Percentiles rank a stretch among this genome's conserved stretches.
Evolutionary conservation across 495 filamentous ascomycete species (phyloP).

Genomic region (Neurospora sp.): DNA sequence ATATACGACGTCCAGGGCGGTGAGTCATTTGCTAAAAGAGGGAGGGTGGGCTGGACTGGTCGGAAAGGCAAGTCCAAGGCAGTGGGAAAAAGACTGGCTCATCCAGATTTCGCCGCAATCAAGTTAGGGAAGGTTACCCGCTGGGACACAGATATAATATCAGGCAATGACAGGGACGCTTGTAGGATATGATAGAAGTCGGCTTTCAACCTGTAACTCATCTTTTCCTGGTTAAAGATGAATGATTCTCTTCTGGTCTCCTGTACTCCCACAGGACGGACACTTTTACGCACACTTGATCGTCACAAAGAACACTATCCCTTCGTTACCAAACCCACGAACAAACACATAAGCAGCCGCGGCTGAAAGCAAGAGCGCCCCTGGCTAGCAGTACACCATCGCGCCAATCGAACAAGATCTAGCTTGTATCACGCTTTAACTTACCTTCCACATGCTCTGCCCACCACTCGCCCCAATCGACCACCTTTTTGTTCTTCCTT

Average conservation of each 20-base stretch:
- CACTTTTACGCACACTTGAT: not conserved
- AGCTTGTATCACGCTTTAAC: constrained; percentile 3
- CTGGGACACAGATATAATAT: not conserved
- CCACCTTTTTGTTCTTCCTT: constrained; percentile 51
- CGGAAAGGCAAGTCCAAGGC: not conserved
- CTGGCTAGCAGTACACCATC: not conserved
- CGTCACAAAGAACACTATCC: not conserved
- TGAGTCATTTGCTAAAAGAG: not conserved
- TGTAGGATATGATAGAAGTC: not conserved
- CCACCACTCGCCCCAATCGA: constrained; percentile 81
- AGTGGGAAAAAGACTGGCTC: not conserved
- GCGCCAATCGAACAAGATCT: not conserved
- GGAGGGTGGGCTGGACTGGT: not conserved
- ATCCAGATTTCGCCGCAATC: not conserved
- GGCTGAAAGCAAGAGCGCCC: not conserved
- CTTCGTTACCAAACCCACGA: not conserved
- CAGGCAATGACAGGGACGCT: not conserved
- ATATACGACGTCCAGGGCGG: not conserved
- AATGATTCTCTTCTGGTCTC: not conserved
- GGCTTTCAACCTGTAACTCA: not conserved
- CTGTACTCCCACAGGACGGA: not conserved
- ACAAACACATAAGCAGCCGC: not conserved
- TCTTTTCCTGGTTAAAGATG: not conserved
- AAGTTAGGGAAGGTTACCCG: not conserved
- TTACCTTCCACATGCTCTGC: constrained; percentile 33